phyloP scores from a whole-genome alignment of 108 stramenopile species.

The Pseudonitzschia multistriata region DNA sequence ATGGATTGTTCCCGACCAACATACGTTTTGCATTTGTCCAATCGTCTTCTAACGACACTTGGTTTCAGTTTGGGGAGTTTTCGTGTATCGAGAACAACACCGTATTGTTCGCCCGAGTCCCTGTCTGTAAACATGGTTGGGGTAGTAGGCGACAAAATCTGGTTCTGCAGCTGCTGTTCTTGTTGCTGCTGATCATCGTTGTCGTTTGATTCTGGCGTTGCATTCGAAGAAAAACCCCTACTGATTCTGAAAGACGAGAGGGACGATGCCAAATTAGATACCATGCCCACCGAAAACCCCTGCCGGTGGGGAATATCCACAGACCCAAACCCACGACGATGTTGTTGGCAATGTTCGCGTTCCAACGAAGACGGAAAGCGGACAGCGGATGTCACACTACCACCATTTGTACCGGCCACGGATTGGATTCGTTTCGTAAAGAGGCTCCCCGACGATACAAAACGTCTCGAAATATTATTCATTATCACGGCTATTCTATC shows the following conservation, averaged over 20 bases:
- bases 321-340: neutral
- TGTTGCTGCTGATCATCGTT: neutral
- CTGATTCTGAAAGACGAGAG: neutral
- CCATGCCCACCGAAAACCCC: neutral
- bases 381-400: neutral
- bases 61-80: constrained; percentile 74
- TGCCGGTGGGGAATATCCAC: neutral
- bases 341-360: neutral
- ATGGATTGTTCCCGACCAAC: constrained; percentile 58
- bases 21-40: constrained; percentile 53
- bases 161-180: constrained; percentile 2
- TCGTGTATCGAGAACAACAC: constrained; percentile 33
- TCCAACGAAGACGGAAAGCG: constrained; percentile 3
- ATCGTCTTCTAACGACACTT: constrained; percentile 58
- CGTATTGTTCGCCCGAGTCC: constrained; percentile 25
- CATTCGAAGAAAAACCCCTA: constrained; percentile 4
- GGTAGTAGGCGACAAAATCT: neutral
- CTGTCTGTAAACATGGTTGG: constrained; percentile 19
- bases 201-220: constrained; percentile 1
- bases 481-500: neutral
- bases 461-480: constrained; percentile 5
- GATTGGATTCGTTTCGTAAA: constrained; percentile 6
- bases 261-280: neutral
- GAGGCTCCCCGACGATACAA: neutral
- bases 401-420: neutral